A percentile compares a stretch with the other conserved stretches of the same genome.
Conservation (phyloP, 768 basidiomycete genomes). For the Suillus variegatus region DNA sequence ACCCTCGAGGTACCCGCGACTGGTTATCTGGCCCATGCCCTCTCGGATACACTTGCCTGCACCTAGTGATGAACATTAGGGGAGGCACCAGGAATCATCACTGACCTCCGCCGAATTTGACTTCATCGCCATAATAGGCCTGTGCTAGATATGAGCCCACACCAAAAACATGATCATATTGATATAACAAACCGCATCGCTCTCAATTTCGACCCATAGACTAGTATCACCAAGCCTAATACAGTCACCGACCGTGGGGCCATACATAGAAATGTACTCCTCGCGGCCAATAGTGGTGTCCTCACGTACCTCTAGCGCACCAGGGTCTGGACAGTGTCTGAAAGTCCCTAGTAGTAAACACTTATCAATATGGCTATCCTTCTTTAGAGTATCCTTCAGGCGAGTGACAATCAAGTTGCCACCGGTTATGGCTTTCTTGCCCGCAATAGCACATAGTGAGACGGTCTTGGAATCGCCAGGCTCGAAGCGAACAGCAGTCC, state of each 20-base stretch:
- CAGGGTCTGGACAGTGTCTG: conserved; percentile 67
- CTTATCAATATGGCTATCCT: conserved; percentile 49
- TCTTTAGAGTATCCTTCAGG: conserved; percentile 39
- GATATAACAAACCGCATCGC: conserved; percentile 58
- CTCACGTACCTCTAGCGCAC: conserved; percentile 47
- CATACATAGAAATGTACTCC: conserved; percentile 91
- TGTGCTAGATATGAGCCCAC: conserved; percentile 25
- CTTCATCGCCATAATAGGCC: conserved; percentile 93
- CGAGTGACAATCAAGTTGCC: conserved; percentile 67
- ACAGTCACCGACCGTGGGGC: conserved; percentile 90
- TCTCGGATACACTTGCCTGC: conserved; percentile 92
- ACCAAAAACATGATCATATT: not conserved
- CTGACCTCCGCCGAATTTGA: conserved; percentile 94
- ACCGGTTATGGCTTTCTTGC: conserved; percentile 69
- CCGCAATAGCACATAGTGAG: conserved; percentile 76
- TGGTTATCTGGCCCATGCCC: conserved; percentile 93
- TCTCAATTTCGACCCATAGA: conserved; percentile 92
- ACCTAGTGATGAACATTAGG: not conserved
- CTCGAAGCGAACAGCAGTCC: conserved; percentile 96
- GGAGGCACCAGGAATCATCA: not conserved
- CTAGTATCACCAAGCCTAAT: conserved; percentile 86
- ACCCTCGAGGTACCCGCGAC: conserved; percentile 61
- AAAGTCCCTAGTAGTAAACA: conserved; percentile 64
- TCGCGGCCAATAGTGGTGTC: conserved; percentile 66
- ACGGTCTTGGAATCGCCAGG: conserved; percentile 89